A percentile compares a stretch with the other conserved stretches of the same genome.
Conservation (phyloP, 2,329 filamentous ascomycete genomes). For the Microsporum canis region DNA sequence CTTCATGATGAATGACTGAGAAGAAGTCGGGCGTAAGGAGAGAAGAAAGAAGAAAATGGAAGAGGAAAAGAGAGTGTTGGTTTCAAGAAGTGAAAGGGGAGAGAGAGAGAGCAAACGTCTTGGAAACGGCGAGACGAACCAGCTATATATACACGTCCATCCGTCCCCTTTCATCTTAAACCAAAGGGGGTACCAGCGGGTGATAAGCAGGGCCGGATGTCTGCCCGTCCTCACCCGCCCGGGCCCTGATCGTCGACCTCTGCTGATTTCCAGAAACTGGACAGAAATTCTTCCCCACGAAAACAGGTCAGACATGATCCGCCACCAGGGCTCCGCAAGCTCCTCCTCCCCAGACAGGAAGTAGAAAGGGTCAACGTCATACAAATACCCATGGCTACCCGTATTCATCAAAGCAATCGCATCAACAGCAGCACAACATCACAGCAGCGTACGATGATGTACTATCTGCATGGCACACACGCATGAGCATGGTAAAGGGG, state of each 20-base stretch:
- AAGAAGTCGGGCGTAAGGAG: not conserved
- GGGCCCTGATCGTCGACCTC: not conserved
- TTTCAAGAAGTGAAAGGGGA: not conserved
- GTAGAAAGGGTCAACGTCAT: no score
- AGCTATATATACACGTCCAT: slow-evolving; percentile 1
- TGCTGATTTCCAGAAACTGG: not conserved
- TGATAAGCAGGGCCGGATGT: not conserved
- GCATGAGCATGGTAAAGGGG: no score
- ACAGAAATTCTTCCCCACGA: not conserved
- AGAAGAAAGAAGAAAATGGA: not conserved
- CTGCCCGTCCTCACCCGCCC: not conserved
- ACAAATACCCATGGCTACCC: no score
- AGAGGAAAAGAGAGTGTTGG: not conserved
- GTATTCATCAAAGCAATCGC: no score
- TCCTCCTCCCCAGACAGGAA: no score
- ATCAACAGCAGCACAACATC: no score
- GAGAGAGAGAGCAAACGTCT: not conserved
- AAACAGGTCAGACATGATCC: not conserved
- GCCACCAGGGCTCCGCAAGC: no score
- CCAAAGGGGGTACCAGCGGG: not conserved
- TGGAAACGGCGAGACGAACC: not conserved
- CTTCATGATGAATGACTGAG: slow-evolving; percentile 25
- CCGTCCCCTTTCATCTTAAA: not conserved
- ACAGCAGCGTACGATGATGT: no score
- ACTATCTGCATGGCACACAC: no score